These are phyloP conservation scores for Nicotiana rustica DNA, from an alignment of 305 asterid species.

Conservation along the genomic window DNA sequence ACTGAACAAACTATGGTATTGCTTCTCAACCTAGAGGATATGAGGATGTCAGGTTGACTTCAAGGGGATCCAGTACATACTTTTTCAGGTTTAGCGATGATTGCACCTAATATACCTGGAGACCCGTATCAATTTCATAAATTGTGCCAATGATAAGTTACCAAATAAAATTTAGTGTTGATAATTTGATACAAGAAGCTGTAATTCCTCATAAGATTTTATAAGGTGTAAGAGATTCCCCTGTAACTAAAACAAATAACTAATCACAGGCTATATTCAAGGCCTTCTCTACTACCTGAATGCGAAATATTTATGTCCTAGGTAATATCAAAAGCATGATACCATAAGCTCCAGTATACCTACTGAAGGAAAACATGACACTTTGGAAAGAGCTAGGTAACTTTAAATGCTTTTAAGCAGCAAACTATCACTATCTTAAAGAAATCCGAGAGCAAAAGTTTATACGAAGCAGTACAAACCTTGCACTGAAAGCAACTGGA, in stretches of 20 bases:
- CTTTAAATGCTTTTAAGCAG: conserved; percentile 14
- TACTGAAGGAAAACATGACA: conserved; percentile 17
- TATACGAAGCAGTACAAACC: conserved; percentile 53
- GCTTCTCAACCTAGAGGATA: conserved; percentile 27
- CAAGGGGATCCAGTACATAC: not conserved
- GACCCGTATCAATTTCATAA: not conserved
- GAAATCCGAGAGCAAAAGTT: not conserved
- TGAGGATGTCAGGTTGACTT: conserved; percentile 2
- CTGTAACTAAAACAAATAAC: not conserved
- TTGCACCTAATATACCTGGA: not conserved
- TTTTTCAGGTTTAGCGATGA: conserved; percentile 13
- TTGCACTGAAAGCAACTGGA: conserved; percentile 84
- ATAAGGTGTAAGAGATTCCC: conserved; percentile 8
- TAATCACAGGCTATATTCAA: not conserved
- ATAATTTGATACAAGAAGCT: not conserved
- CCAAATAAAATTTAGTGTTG: not conserved
- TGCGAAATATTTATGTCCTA: not conserved
- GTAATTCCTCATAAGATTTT: not conserved
- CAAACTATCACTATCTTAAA: conserved; percentile 33
- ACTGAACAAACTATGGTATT: not conserved
- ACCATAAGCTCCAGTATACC: not conserved
- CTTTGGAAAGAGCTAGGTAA: not conserved
- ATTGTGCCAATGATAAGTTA: not conserved
- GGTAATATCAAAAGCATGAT: not conserved
- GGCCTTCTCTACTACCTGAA: not conserved